Conservation (phyloP, 352 stramenopile genomes). For the Globisporangium canariense region DNA sequence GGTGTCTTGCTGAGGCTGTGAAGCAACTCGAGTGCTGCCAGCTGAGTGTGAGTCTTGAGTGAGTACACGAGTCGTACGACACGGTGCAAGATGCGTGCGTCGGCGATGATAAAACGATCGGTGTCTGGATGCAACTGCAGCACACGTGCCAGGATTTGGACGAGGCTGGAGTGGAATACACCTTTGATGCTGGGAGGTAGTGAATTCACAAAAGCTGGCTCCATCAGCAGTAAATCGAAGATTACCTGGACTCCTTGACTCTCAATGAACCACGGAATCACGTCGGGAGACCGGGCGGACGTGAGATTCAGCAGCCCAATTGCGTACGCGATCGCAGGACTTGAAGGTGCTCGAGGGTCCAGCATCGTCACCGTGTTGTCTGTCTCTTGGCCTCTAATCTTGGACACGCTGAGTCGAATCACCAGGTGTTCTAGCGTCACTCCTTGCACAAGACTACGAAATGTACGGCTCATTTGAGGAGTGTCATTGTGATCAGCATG, state of each 20-base stretch:
- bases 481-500: neutral
- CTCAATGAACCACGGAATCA: conserved; percentile 12
- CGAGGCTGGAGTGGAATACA: neutral
- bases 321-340: conserved; percentile 11
- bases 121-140: conserved; percentile 1
- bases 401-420: conserved; percentile 6
- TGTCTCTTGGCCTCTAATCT: conserved; percentile 8
- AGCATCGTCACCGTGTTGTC: conserved; percentile 11
- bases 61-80: conserved; percentile 25
- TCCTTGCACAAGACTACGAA: conserved; percentile 3
- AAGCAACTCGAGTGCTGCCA: conserved; percentile 23
- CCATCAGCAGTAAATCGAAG: conserved; percentile 12
- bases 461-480: neutral
- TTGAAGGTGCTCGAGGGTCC: conserved; percentile 14
- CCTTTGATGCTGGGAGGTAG: neutral
- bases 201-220: neutral
- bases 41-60: conserved; percentile 21
- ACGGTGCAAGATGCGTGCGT: conserved; percentile 24
- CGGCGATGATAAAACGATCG: neutral
- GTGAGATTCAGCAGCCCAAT: conserved; percentile 7
- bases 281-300: neutral
- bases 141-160: neutral
- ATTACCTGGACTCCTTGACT: conserved; percentile 1
- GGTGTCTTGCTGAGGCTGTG: conserved; percentile 14
- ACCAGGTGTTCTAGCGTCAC: conserved; percentile 10